These are phyloP conservation scores for Leccinum subspadiceum DNA, from an alignment of 1,284 basidiomycete genomes.

Conservation along the genomic window DNA sequence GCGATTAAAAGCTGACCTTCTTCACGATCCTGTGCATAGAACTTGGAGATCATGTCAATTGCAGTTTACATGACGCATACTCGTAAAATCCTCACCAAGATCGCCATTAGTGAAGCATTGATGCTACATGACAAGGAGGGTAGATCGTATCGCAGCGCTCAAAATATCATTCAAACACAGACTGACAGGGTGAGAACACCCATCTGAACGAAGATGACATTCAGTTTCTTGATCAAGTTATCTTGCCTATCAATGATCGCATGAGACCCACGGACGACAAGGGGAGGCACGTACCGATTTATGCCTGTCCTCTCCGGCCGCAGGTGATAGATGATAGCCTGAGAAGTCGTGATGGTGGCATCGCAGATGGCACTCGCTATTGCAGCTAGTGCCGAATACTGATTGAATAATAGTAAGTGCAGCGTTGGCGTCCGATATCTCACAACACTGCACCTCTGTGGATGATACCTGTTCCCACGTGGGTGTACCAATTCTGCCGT, in stretches of 20 bases:
- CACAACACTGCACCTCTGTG: constrained; percentile 3
- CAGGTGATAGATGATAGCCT: constrained; percentile 16
- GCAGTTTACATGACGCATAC: not conserved
- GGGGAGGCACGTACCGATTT: constrained; percentile 10
- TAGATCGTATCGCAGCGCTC: not conserved
- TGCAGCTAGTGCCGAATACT: constrained; percentile 10
- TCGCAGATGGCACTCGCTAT: constrained; percentile 22
- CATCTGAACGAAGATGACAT: constrained; percentile 25
- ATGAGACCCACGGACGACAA: not conserved
- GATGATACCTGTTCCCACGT: constrained; percentile 6
- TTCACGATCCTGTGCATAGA: constrained; percentile 7
- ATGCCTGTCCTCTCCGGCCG: constrained; percentile 12
- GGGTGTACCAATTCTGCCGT: constrained; percentile 9
- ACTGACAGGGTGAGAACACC: constrained; percentile 25
- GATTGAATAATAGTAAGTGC: not conserved
- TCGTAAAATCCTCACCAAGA: constrained; percentile 10
- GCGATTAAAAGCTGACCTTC: constrained; percentile 4
- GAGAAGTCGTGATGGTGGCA: constrained; percentile 18
- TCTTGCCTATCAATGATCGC: not conserved
- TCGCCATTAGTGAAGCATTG: constrained; percentile 8
- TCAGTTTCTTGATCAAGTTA: constrained; percentile 18
- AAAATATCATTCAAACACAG: not conserved
- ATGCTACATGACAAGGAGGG: constrained; percentile 11
- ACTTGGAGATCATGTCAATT: constrained; percentile 8
- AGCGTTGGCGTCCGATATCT: not conserved